These are phyloP conservation scores for Tolypocladium amazonense DNA, from an alignment of 2,329 filamentous ascomycete species.

Conservation along the genomic window DNA sequence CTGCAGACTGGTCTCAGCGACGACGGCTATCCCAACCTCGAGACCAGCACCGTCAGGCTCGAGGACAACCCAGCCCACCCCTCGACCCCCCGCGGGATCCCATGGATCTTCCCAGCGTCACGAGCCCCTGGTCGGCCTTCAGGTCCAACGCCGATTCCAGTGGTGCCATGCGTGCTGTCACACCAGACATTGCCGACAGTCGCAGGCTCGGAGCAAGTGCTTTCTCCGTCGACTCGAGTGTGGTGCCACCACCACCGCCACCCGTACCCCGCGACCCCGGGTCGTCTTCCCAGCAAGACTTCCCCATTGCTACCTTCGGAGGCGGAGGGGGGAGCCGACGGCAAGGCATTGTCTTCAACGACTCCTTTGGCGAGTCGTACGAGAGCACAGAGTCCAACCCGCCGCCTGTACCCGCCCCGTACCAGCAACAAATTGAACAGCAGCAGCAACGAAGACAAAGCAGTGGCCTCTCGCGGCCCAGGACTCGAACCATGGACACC, in stretches of 20 bases:
- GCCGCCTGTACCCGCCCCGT: conserved; percentile 6
- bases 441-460: conserved; percentile 18
- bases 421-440: conserved; percentile 2
- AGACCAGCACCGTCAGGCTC: conserved; percentile 8
- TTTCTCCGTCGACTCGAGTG: conserved; percentile 8
- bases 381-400: conserved; percentile 34
- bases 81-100: neutral
- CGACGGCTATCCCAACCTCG: conserved; percentile 18
- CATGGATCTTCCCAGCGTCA: conserved; percentile 20
- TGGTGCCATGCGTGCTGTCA: conserved; percentile 52
- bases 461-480: conserved; percentile 32
- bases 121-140: conserved; percentile 23
- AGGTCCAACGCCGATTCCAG: conserved; percentile 18
- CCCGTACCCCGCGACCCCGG: conserved; percentile 12
- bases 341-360: conserved; percentile 52
- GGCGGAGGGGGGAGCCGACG: conserved; percentile 33
- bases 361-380: conserved; percentile 39
- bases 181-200: conserved; percentile 44
- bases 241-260: conserved; percentile 2
- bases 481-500: conserved; percentile 49
- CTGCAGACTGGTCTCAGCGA: conserved; percentile 21
- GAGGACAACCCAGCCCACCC: neutral
- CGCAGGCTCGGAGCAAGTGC: conserved; percentile 14
- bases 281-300: conserved; percentile 18
- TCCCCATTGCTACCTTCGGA: conserved; percentile 19